phyloP scores from a whole-genome alignment of 768 basidiomycete genomes.

The Tylopilus felleus region DNA sequence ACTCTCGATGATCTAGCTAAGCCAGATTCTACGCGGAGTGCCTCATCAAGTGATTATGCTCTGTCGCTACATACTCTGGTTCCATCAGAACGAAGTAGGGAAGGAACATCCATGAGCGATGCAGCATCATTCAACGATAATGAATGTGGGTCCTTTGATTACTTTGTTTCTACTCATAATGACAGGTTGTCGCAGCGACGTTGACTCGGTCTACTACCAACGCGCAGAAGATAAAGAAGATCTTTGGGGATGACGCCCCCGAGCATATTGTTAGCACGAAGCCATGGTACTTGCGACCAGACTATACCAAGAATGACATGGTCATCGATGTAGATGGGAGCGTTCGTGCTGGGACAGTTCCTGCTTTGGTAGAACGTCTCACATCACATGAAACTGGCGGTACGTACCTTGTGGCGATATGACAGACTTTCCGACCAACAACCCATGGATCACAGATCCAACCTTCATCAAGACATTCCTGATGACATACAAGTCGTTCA shows the following conservation, averaged over 20 bases:
- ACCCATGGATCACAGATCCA: slow-evolving; percentile 48
- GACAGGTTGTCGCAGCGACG: slow-evolving; percentile 18
- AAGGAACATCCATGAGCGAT: slow-evolving; percentile 20
- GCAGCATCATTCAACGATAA: slow-evolving; percentile 20
- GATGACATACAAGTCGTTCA: slow-evolving; percentile 96
- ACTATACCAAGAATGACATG: slow-evolving; percentile 77
- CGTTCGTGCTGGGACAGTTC: slow-evolving; percentile 82
- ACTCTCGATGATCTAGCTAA: slow-evolving; percentile 29
- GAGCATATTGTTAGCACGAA: slow-evolving; percentile 43
- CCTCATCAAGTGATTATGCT: slow-evolving; percentile 23
- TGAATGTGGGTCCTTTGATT: slow-evolving; percentile 19
- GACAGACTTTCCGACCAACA: slow-evolving; percentile 1
- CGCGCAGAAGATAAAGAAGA: slow-evolving; percentile 58
- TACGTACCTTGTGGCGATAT: slow-evolving; percentile 35
- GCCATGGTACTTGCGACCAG: slow-evolving; percentile 86
- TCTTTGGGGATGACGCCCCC: slow-evolving; percentile 62
- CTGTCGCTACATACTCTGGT: slow-evolving; percentile 26
- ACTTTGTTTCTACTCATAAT: background rate
- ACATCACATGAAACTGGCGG: slow-evolving; percentile 89
- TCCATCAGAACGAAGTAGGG: slow-evolving; percentile 20
- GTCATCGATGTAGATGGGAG: slow-evolving; percentile 80
- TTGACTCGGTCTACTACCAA: slow-evolving; percentile 27
- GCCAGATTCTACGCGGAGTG: slow-evolving; percentile 17
- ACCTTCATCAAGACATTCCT: slow-evolving; percentile 86
- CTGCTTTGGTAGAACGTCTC: slow-evolving; percentile 82